Base-by-base conservation (phyloP, 139 green algal species). In the Astrephomene gubernaculifera region DNA sequence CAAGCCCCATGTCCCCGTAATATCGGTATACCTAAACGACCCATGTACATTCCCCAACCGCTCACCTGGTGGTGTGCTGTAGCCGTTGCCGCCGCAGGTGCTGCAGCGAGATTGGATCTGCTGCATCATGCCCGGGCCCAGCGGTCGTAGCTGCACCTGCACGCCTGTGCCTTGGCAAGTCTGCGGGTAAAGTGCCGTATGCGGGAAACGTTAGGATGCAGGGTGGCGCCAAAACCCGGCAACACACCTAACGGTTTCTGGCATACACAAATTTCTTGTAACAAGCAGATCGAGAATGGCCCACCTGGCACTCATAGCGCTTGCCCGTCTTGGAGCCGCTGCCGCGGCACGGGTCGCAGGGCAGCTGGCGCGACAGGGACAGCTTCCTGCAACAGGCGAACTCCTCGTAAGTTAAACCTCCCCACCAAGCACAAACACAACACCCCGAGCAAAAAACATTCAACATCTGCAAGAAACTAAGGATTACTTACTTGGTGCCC, bases 101-200 rank as follows among this genome's bases (percentile, higher is more conserved):
- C 39, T 80, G 93, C 97, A 99, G 14, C 93, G 92, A 33, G 93
- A 87, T 93, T 99, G 97, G 88, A 99, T 98, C 90, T 99, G 97
- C 93, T 99, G 97, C 91, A 99, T 96, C 97, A 99, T 99, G 75
- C 97, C 98, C 36, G 97, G 97, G 0, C 97, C 97, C 35, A 99
- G 78, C 4, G 97, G 95, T 39, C 97, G 91, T 65, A 99, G 94
- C 65, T 96, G 93, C 8, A 98, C 92, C 81, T 98, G 92, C 45
- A 98, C 93, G 53, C 97, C 97, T 24, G 82, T 93, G 44, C 97
- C 97, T 64, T 96, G 90, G 94, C 97, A 99, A 2, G 90, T 87
- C 83, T 95, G 83, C 83, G 61, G 31, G 49, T 12, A 12, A 57
- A 57, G 49, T 57, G 49, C 49, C 49, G 12, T 57, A 57, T n/a